Evolutionary conservation across 768 basidiomycete species (phyloP).

Genomic region (Russula earlei): DNA sequence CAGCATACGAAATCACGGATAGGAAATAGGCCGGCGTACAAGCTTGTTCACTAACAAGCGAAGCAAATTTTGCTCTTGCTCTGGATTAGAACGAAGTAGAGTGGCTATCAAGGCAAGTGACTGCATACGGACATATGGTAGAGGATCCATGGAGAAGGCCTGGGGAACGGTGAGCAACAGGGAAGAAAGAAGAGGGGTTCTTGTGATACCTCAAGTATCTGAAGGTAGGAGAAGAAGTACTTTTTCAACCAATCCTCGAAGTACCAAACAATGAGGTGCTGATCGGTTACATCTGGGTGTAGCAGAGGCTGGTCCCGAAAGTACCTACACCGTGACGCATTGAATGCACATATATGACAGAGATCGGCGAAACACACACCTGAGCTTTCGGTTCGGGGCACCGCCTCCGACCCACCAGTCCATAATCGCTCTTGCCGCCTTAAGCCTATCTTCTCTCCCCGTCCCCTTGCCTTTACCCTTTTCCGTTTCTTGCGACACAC

Average conservation of each 20-base stretch:
- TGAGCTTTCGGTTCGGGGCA: conserved; percentile 79
- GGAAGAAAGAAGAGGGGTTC: not conserved
- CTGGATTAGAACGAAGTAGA: conserved; percentile 81
- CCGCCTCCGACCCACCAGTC: conserved; percentile 99
- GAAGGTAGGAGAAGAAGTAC: conserved; percentile 87
- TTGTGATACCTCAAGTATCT: conserved; percentile 70
- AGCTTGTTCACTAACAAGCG: conserved; percentile 91
- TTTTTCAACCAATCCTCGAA: conserved; percentile 99
- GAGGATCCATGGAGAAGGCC: conserved; percentile 68
- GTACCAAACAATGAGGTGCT: conserved; percentile 71
- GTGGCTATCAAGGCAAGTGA: conserved; percentile 49
- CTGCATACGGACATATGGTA: conserved; percentile 3
- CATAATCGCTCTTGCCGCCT: conserved; percentile 81
- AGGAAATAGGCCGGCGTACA: conserved; percentile 33
- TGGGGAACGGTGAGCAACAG: conserved; percentile 23
- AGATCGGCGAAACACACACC: conserved; percentile 40
- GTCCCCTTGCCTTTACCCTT: conserved; percentile 3
- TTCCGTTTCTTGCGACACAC: conserved; percentile 2
- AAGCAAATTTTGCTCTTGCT: conserved; percentile 95
- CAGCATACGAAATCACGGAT: not conserved
- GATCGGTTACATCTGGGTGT: conserved; percentile 55
- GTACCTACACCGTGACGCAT: conserved; percentile 44
- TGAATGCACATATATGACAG: not conserved
- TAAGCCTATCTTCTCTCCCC: conserved; percentile 85
- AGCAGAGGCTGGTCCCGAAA: conserved; percentile 79